These are phyloP conservation scores for Rehmannia glutinosa DNA, from an alignment of 257 asterid species.

Conservation along the genomic window DNA sequence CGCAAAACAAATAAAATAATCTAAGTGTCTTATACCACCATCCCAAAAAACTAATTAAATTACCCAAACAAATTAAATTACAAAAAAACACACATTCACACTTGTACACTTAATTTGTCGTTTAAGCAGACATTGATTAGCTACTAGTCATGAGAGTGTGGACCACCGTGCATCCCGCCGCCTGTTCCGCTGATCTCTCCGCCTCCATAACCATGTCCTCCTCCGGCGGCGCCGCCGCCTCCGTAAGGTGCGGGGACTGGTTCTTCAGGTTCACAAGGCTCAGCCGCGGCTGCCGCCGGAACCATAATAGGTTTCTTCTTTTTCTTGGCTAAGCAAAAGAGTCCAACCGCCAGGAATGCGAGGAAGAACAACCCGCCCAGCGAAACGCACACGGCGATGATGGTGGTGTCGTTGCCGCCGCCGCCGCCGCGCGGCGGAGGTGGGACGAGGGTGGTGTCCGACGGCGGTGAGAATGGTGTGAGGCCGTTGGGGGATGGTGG, in stretches of 20 bases:
- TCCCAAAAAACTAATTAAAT: too few species aligned
- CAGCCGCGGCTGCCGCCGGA: slow-evolving; percentile 39
- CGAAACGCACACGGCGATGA: slow-evolving; percentile 57
- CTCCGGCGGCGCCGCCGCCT: slow-evolving; percentile 6
- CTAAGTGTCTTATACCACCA: too few species aligned
- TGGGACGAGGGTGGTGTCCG: slow-evolving; percentile 16
- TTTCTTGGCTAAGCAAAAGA: slow-evolving; percentile 61
- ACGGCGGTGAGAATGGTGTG: slow-evolving; percentile 32
- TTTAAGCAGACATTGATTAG: background rate
- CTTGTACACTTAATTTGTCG: background rate
- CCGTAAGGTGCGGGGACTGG: slow-evolving; percentile 19
- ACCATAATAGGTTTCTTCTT: slow-evolving; percentile 57
- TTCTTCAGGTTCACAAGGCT: slow-evolving; percentile 26
- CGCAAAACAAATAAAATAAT: slow-evolving; percentile 19
- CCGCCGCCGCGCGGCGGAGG: slow-evolving; percentile 47
- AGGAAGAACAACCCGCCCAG: slow-evolving; percentile 62
- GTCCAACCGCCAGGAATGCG: slow-evolving; percentile 60
- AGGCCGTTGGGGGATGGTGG: slow-evolving; percentile 23
- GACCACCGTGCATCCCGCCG: slow-evolving; percentile 23
- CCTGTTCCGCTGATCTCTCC: slow-evolving; percentile 22
- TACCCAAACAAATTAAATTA: background rate
- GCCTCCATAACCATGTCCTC: background rate
- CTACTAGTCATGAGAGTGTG: slow-evolving; percentile 13
- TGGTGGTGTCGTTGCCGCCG: slow-evolving; percentile 44
- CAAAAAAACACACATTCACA: background rate